Conservation (phyloP, 306 rosid species). For the Acacia melanoxylon region DNA sequence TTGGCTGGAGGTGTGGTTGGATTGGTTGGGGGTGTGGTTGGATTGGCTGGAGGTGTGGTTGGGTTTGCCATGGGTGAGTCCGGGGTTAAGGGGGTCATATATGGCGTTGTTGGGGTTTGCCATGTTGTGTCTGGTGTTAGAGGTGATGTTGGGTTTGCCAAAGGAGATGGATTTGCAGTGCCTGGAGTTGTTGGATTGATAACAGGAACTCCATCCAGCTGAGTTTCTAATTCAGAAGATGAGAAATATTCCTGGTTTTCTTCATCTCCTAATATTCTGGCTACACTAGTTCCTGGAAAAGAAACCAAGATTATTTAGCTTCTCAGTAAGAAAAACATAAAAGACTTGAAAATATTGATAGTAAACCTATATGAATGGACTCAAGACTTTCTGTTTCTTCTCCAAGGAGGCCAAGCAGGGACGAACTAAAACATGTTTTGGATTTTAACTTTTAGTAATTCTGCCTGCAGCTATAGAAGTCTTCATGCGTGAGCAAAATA, state of each 20-base stretch:
- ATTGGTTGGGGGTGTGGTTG: constrained; percentile 24
- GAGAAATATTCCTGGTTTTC: constrained; percentile 51
- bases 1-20: constrained; percentile 27
- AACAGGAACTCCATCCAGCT: constrained; percentile 58
- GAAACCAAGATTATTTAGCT: constrained; percentile 23
- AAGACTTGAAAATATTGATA: not conserved
- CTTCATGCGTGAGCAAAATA: constrained; percentile 9
- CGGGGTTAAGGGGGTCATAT: constrained; percentile 27
- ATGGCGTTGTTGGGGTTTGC: constrained; percentile 39
- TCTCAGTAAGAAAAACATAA: not conserved
- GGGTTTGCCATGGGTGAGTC: constrained; percentile 35
- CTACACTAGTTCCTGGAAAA: constrained; percentile 63
- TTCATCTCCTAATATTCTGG: constrained; percentile 38
- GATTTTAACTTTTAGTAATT: not conserved
- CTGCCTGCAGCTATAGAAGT: not conserved
- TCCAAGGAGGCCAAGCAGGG: constrained; percentile 14
- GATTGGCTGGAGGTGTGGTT: not conserved
- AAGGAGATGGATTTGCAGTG: constrained; percentile 48
- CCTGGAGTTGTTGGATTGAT: constrained; percentile 82
- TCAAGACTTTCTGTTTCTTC: constrained; percentile 3
- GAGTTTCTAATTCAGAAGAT: constrained; percentile 41
- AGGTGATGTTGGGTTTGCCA: constrained; percentile 46
- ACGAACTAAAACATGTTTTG: not conserved
- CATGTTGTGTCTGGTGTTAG: constrained; percentile 45
- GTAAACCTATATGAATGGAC: constrained; percentile 6